Conservation (phyloP, 2,329 filamentous ascomycete species). For the Monilinia fructigena region DNA sequence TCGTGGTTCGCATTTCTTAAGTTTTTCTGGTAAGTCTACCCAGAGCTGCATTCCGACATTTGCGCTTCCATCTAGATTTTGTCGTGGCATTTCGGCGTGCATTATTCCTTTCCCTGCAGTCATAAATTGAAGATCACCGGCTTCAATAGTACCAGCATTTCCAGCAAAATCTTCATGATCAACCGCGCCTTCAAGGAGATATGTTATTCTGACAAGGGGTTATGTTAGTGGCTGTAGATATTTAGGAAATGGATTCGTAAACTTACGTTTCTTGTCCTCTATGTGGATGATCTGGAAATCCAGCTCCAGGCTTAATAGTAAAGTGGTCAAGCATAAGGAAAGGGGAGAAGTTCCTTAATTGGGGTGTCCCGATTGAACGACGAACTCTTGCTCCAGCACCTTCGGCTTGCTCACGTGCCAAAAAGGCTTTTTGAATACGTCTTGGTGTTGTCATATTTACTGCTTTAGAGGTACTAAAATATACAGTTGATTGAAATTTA, state of each 20-base stretch:
- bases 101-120: constrained; percentile 89
- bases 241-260: background rate
- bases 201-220: constrained; percentile 61
- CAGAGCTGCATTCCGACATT: constrained; percentile 92
- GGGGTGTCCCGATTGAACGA: constrained; percentile 80
- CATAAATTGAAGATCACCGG: constrained; percentile 98
- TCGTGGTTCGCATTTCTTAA: constrained; percentile 87
- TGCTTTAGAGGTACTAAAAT: constrained; percentile 30
- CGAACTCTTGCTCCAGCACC: constrained; percentile 85
- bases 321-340: constrained; percentile 98
- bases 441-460: constrained; percentile 65
- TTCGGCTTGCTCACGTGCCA: constrained; percentile 82
- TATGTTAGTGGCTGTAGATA: background rate
- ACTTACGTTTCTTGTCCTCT: constrained; percentile 50
- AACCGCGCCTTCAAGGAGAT: constrained; percentile 79
- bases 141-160: constrained; percentile 75
- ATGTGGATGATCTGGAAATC: constrained; percentile 83
- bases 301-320: constrained; percentile 72
- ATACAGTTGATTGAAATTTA: constrained; percentile 28
- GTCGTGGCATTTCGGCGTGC: constrained; percentile 90
- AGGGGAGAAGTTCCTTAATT: constrained; percentile 81
- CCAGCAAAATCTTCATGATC: constrained; percentile 94
- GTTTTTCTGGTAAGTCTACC: constrained; percentile 80
- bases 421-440: constrained; percentile 77
- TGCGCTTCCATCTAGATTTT: constrained; percentile 70